A percentile compares a stretch with the other conserved stretches of the same genome.
phyloP scores from a whole-genome alignment of 225 moss, liverwort and hornwort genomes.

The Sphagnum contortum region DNA sequence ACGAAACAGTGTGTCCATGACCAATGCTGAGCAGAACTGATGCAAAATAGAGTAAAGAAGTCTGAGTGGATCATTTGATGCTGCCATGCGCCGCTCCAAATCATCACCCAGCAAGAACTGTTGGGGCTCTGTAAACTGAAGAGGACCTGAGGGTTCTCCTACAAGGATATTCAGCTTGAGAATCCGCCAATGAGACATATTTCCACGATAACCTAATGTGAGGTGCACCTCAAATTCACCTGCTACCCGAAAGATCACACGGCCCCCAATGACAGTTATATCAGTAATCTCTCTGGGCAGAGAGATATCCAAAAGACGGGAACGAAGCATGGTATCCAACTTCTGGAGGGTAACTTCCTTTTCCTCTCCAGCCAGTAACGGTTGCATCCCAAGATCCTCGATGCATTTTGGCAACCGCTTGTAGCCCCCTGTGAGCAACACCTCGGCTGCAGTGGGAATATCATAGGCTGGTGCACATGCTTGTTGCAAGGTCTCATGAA shows the following conservation, averaged over 20 bases:
- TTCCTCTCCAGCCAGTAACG: conserved; percentile 71
- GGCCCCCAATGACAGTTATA: conserved; percentile 72
- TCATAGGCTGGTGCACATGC: conserved; percentile 94
- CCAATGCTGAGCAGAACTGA: conserved; percentile 84
- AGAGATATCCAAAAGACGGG: conserved; percentile 68
- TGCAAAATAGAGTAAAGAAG: conserved; percentile 84
- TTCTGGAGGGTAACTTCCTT: conserved; percentile 71
- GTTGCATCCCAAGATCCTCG: conserved; percentile 84
- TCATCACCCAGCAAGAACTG: conserved; percentile 82
- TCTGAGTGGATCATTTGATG: conserved; percentile 87
- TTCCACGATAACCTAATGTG: conserved; percentile 86
- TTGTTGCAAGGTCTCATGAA: conserved; percentile 95
- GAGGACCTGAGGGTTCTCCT: conserved; percentile 63
- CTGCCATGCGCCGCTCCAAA: conserved; percentile 90
- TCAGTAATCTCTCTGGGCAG: conserved; percentile 81
- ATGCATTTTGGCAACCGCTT: conserved; percentile 86
- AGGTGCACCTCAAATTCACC: conserved; percentile 97
- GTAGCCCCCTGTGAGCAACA: conserved; percentile 79
- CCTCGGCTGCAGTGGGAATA: conserved; percentile 78
- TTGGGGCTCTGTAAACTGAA: conserved; percentile 75
- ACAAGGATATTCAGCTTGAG: conserved; percentile 79
- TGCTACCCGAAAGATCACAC: conserved; percentile 61
- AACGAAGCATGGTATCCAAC: conserved; percentile 80
- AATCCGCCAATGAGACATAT: conserved; percentile 80
- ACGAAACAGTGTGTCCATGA: conserved; percentile 95